Percentiles rank a stretch among this genome's conserved stretches.
phyloP scores from a whole-genome alignment of 2,329 filamentous ascomycete species.

The Trichoderma semiorbis region DNA sequence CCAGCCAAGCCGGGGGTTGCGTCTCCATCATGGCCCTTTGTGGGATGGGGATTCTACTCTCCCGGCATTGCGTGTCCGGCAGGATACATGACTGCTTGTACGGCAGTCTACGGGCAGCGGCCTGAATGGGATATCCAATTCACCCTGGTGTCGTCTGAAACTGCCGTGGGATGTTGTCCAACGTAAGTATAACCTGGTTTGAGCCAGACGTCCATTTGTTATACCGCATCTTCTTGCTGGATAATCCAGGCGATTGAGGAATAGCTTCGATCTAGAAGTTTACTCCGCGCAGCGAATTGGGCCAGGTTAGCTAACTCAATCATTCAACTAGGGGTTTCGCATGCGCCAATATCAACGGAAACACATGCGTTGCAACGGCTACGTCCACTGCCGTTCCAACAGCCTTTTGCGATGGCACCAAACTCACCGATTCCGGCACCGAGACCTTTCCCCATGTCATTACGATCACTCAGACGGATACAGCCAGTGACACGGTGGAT shows the following conservation, averaged over 20 bases:
- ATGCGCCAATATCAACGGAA: slow-evolving; percentile 18
- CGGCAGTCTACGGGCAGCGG: slow-evolving; percentile 23
- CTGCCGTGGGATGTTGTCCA: slow-evolving; percentile 34
- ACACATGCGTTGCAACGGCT: slow-evolving; percentile 11
- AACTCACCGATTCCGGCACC: background rate
- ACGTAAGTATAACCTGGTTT: slow-evolving; percentile 22
- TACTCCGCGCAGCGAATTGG: background rate
- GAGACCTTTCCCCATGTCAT: slow-evolving; percentile 1
- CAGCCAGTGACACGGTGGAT: background rate
- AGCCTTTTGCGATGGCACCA: background rate
- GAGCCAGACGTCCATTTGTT: background rate
- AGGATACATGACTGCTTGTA: slow-evolving; percentile 33
- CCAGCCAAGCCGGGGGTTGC: slow-evolving; percentile 18
- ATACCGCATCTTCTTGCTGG: background rate
- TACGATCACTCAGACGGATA: background rate
- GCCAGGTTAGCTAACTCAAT: background rate
- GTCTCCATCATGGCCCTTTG: slow-evolving; percentile 22
- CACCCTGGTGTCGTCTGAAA: slow-evolving; percentile 27
- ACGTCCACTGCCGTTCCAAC: background rate
- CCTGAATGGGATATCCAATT: slow-evolving; percentile 29
- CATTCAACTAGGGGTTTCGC: slow-evolving; percentile 11
- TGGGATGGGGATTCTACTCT: slow-evolving; percentile 36
- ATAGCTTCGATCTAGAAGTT: background rate
- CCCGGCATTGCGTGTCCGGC: slow-evolving; percentile 33
- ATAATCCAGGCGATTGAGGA: background rate